Evolutionary conservation across 2,329 filamentous ascomycete genomes (phyloP).

Genomic region (Colletotrichum phormii): DNA sequence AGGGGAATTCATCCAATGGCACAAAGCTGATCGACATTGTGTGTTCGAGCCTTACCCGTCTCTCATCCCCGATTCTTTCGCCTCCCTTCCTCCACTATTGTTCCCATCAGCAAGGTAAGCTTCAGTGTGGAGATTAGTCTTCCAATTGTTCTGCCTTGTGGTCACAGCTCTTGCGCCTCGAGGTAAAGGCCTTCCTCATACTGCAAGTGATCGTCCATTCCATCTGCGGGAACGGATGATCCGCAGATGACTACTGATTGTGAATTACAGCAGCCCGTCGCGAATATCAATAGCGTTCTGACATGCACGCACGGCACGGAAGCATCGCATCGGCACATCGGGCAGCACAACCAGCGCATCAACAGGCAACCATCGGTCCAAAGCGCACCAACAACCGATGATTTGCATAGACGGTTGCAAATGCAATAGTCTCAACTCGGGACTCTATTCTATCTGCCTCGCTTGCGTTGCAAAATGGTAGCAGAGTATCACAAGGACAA

Average conservation of each 20-base stretch:
- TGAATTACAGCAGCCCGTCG: background rate
- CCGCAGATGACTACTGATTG: background rate
- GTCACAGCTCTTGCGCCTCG: background rate
- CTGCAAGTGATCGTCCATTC: background rate
- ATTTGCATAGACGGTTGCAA: background rate
- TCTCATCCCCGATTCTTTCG: background rate
- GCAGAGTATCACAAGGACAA: background rate
- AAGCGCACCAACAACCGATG: background rate
- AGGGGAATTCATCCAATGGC: constrained; percentile 1
- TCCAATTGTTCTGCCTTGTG: background rate
- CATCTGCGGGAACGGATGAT: constrained; percentile 4
- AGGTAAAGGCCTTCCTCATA: background rate
- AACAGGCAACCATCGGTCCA: background rate
- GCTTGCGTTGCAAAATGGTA: background rate
- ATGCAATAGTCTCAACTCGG: background rate
- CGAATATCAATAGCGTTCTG: background rate
- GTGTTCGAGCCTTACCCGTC: constrained; percentile 11
- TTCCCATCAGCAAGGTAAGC: background rate
- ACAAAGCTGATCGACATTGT: constrained; percentile 1
- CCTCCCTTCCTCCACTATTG: background rate
- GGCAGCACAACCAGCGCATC: background rate
- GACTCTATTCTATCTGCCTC: background rate
- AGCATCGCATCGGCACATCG: background rate
- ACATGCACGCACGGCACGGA: background rate
- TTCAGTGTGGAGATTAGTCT: background rate